Evolutionary conservation across 2,329 filamentous ascomycete genomes (phyloP), one percentile per base, ranked within the genome.

Genomic region (Taxawa tesnikishii): DNA sequence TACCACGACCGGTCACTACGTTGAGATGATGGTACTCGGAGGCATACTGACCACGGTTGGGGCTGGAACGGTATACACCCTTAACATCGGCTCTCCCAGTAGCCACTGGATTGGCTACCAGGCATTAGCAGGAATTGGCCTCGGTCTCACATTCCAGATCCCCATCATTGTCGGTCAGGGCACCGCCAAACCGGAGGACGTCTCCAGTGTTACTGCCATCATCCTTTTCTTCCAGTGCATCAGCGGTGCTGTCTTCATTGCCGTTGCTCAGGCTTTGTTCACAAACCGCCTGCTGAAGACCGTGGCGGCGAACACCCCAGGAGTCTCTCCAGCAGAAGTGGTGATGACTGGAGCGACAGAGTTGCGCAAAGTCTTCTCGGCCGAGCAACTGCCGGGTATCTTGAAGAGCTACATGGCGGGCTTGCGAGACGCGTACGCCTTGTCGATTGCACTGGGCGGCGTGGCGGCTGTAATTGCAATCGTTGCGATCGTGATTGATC

Each of bases 91-190:
- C 21, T 59, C 62, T 3, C 40, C 54, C 0, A 46, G 49, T 0
- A 48, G 41, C 3, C 47, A 54, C 18, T 68, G 63, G 64, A 58
- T 67, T 14, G 65, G 64, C 6, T 68, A 60, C 43, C 61, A 69
- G 33, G 49, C 62, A 4, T 38, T 69, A 3, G 36, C 55, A 4
- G 66, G 63, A 13, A 46, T 58, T 3, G 60, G 63, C 2, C 45
- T 60, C 9, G 65, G 65, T 4, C 40, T 58, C 6, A 45, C 44
- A 15, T 46, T 62, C n/a, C 59, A 63, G 30, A 50, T 60, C 24
- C 53, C 53, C 8, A 53, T 57, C 36, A 56, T 62, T 26, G 50
- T 54, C 8, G 56, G 51, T 4, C 60, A 65, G 31, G 53, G 51
- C 3, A 40, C 49, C 3, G 50, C 60, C 0, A 32, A 44, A 6